Base-by-base conservation (phyloP, 1,284 basidiomycete genomes). In the Nidula niveotomentosa region DNA sequence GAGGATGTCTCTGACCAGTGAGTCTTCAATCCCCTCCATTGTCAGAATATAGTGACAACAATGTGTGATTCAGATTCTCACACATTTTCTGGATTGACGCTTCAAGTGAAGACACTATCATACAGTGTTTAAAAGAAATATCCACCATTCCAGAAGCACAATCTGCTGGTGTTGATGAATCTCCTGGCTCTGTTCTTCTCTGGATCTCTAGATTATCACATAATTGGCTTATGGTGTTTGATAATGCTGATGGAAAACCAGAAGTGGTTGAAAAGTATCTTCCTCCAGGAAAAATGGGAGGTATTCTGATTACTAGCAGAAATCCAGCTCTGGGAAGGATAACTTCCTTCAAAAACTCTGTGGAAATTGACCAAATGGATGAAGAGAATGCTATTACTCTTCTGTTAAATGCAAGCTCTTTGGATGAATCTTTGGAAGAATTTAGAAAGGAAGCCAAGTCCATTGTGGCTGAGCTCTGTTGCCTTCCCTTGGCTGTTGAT, bases 401-500 rank as follows among this genome's bases (percentile, higher is more conserved):
- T 33, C 15, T 49, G 33, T 15, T 49, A 34, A 49, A 49, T 8
- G 48, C 30, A 9, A 8, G 8, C 7, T 15, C 15, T 7, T 36
- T 49, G 6, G 3, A 35, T 36, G 15, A 15, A 35, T 13, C 8
- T 8, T n/a, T 15, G 3, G 15, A 10, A 4, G 34, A 36, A 35
- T 49, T 13, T 36, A 8, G 36, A 8, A 15, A 49, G 3, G 30
- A 17, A 4, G 48, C 48, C n/a, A 35, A 4, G 15, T 12, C 17
- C 3, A 45, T 54, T 1, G 53, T 43, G 8, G 46, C 6, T 36
- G 47, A 54, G 18, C 41, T 54, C 7, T 18, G 18, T 17, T 51
- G n/a, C 35, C 41, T 51, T 35, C 53, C 53, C 8, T 33, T 54
- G 1, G 53, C 53, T 9, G 23, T 54, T 49, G 49, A 51, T 36